Evolutionary conservation across 2,329 filamentous ascomycete species (phyloP), one percentile per base, ranked within the genome.

Genomic region (Raffaelea albimanens): DNA sequence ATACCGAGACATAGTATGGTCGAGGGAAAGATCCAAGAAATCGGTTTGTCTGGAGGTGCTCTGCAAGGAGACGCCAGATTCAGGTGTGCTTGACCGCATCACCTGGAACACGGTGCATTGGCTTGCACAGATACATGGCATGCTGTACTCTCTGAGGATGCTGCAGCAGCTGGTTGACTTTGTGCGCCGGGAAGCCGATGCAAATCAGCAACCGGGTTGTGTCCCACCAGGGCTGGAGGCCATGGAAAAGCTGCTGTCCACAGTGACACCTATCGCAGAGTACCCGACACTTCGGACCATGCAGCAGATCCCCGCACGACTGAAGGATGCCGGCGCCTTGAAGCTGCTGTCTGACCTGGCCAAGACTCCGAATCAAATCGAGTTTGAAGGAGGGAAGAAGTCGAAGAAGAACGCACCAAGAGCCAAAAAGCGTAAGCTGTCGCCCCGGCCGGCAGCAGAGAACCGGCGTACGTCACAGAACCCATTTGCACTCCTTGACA

Each of bases 71-170:
- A 57, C 54, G 1, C 52, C 50, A 19, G 50, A 50, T 1, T 57
- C 55, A 2, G 59, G 65, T n/a, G 55, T 56, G 2, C 47, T 67
- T 11, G 54, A 63, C 33, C 41, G 53, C 56, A 43, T 60, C 54
- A 63, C 67, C 2, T 86, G 82, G 83, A 66, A 73, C 10, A 64
- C 73, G 18, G 62, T 84, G 40, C 83, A 87, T 55, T 67, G 83
- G 43, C 60, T 71, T 9, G 80, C 81, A 0, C 77, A 83, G 52
- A 61, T 80, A 0, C 76, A 83, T 46, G 76, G 76, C 4, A 67
- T 72, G 1, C 61, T 78, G 5, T 85, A 85, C 57, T 84, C 81
- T 1, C 57, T 85, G 1, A 70, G 79, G 40, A 75, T 79, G 51
- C 58, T 75, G 19, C 63, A 64, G 50, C 77, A 81, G 56, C 58